phyloP scores from a whole-genome alignment of 768 basidiomycete genomes.

The Rhodotorula paludigena region DNA sequence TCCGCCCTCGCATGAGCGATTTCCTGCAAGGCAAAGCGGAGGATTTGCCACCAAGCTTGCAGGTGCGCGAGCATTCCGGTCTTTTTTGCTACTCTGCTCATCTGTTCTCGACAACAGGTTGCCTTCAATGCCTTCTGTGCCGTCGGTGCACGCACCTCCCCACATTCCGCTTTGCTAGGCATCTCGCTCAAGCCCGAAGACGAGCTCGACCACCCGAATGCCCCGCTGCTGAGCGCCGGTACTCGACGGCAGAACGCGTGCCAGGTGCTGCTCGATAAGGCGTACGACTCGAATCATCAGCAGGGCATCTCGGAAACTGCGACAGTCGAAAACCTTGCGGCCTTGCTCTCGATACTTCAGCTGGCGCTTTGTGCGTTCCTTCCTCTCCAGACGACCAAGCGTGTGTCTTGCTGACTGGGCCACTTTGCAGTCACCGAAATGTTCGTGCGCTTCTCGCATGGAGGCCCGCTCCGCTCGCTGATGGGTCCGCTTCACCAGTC shows the following conservation, averaged over 20 bases:
- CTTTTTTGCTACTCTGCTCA: no score
- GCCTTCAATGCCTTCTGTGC: constrained; percentile 3
- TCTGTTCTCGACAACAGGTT: neutral
- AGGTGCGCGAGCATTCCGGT: no score
- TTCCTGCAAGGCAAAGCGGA: neutral
- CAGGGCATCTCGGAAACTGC: neutral
- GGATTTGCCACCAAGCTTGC: neutral
- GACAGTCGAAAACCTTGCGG: constrained; percentile 14
- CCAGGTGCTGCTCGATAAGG: neutral
- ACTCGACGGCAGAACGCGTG: constrained; percentile 16
- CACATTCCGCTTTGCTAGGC: constrained; percentile 21
- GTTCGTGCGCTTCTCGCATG: neutral
- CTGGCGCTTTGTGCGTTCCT: neutral
- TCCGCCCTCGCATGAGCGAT: neutral
- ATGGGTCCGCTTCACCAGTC: neutral
- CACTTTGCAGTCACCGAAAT: neutral
- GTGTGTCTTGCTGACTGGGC: neutral
- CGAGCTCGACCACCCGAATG: constrained; percentile 7
- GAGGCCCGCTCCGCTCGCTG: no score
- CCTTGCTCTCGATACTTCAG: neutral
- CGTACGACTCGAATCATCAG: neutral
- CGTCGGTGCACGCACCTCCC: constrained; percentile 10
- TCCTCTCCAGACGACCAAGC: neutral
- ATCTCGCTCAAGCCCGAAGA: constrained; percentile 11
- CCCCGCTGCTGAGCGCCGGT: constrained; percentile 16